Evolutionary conservation across 1,284 basidiomycete species (phyloP).

Genomic region (Takashimella tepidaria): DNA sequence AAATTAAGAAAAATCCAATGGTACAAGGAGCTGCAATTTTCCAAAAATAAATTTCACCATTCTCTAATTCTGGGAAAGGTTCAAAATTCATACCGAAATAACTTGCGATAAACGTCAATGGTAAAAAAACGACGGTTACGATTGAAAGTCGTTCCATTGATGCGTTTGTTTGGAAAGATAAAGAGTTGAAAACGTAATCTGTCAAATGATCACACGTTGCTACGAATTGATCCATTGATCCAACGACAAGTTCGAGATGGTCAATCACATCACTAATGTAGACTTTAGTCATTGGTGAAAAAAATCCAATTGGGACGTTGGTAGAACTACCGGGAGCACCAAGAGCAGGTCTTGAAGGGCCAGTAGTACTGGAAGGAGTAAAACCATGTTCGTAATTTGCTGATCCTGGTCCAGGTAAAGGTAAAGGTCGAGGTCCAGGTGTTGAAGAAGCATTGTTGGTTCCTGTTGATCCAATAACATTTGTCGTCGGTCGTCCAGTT

Average conservation of each 20-base stretch:
- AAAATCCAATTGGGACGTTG: conserved; percentile 22
- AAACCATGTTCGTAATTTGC: background rate
- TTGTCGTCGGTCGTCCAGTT: background rate
- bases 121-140: conserved; percentile 47
- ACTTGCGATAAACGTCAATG: conserved; percentile 25
- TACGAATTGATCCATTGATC: conserved; percentile 43
- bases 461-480: background rate
- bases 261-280: conserved; percentile 46
- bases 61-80: conserved; percentile 31
- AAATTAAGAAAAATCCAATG: conserved; percentile 44
- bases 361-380: background rate
- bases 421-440: too few relatives aligned
- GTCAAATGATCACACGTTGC: conserved; percentile 46
- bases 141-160: conserved; percentile 47
- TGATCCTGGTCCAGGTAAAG: background rate
- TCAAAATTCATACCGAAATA: too few relatives aligned
- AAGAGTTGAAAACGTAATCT: conserved; percentile 46
- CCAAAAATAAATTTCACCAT: conserved; percentile 44
- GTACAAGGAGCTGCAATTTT: conserved; percentile 42
- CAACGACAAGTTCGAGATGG: conserved; percentile 46
- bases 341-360: background rate
- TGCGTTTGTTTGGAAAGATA: conserved; percentile 46
- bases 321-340: background rate
- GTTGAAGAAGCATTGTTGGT: background rate
- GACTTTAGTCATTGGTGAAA: conserved; percentile 38